Conservation (phyloP, 208 protist genomes). For the Leishmania turanica region DNA sequence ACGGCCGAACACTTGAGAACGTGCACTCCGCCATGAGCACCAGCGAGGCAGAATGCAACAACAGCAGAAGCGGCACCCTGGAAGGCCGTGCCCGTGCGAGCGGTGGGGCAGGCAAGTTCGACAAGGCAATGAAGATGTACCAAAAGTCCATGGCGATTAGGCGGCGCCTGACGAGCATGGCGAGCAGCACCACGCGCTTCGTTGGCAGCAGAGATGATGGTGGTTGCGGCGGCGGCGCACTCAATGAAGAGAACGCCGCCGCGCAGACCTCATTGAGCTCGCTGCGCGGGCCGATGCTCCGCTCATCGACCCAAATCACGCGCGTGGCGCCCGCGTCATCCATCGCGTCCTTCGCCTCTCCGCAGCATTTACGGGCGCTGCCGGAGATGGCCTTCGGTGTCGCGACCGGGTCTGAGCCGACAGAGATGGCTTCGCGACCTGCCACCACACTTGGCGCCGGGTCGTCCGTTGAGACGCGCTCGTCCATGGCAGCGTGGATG, state of each 20-base stretch:
- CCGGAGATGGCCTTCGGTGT: not conserved
- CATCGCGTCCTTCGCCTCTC: not conserved
- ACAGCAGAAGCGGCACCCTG: not conserved
- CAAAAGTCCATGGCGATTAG: slow-evolving; percentile 21
- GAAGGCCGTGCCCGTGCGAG: not conserved
- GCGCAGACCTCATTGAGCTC: not conserved
- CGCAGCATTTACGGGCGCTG: not conserved
- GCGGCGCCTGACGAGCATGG: slow-evolving; percentile 8
- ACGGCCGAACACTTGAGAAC: not conserved
- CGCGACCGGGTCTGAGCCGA: not conserved
- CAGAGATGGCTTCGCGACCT: not conserved
- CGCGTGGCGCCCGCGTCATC: slow-evolving; percentile 1
- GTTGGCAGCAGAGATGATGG: not conserved
- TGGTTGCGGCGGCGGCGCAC: not conserved
- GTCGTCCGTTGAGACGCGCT: not conserved
- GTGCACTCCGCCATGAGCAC: not conserved
- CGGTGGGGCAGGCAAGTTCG: slow-evolving; percentile 16
- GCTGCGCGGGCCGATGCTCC: slow-evolving; percentile 12
- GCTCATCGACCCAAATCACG: slow-evolving; percentile 3
- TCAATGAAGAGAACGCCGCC: not conserved
- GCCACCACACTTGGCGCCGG: not conserved
- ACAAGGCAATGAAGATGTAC: slow-evolving; percentile 21
- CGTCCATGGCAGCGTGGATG: not conserved
- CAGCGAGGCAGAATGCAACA: not conserved
- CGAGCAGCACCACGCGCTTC: not conserved